These are phyloP conservation scores for Anthostomella pinea DNA, from an alignment of 2,329 filamentous ascomycete species.

Conservation along the genomic window DNA sequence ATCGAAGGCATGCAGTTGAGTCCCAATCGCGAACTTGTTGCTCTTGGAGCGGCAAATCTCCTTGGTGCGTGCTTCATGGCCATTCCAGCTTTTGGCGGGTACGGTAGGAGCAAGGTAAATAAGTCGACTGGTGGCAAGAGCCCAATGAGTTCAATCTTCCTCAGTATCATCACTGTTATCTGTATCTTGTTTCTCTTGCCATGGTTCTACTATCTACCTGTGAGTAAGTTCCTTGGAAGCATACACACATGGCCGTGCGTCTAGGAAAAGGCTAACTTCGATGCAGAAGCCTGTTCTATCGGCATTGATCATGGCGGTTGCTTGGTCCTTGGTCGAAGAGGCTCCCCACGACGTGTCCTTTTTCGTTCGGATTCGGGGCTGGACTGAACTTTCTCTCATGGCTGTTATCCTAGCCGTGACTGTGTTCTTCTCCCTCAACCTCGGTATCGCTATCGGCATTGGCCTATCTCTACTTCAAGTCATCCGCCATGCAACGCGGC, in stretches of 20 bases:
- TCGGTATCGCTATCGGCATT: slow-evolving; percentile 92
- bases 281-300: slow-evolving; percentile 87
- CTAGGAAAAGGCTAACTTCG: slow-evolving; percentile 6
- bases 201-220: slow-evolving; percentile 94
- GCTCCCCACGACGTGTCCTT: slow-evolving; percentile 89
- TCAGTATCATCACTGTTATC: slow-evolving; percentile 78
- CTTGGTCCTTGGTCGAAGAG: slow-evolving; percentile 92
- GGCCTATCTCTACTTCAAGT: slow-evolving; percentile 86
- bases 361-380: slow-evolving; percentile 82
- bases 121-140: slow-evolving; percentile 86
- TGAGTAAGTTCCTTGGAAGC: slow-evolving; percentile 50
- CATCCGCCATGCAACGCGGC: slow-evolving; percentile 84
- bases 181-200: slow-evolving; percentile 81
- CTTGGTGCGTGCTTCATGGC: slow-evolving; percentile 89
- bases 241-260: too few relatives aligned
- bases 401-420: slow-evolving; percentile 84
- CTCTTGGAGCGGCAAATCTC: slow-evolving; percentile 87
- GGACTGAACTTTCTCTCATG: slow-evolving; percentile 85
- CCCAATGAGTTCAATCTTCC: slow-evolving; percentile 87
- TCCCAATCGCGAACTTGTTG: slow-evolving; percentile 89
- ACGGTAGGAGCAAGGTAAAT: slow-evolving; percentile 94
- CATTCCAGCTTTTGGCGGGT: slow-evolving; percentile 91
- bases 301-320: slow-evolving; percentile 92
- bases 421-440: slow-evolving; percentile 89
- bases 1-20: slow-evolving; percentile 81